These are phyloP conservation scores for Solanum rostratum DNA, from an alignment of 257 asterid species.

Conservation along the genomic window DNA sequence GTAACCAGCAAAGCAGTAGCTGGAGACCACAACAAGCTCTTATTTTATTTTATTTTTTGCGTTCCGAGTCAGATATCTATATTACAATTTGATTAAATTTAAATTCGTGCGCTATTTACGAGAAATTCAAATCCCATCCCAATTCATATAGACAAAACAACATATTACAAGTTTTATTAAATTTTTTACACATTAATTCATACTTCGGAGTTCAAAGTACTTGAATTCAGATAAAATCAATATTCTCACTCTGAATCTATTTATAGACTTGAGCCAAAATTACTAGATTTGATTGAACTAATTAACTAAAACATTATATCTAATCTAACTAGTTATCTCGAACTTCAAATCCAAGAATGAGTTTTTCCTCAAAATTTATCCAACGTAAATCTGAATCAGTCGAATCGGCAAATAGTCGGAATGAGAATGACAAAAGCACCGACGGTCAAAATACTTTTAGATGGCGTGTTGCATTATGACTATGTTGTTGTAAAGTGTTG, in stretches of 20 bases:
- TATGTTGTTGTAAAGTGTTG: background rate
- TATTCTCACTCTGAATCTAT: too few relatives aligned
- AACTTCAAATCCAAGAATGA: background rate
- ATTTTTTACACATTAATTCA: too few relatives aligned
- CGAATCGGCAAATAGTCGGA: background rate
- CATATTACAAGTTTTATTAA: too few relatives aligned
- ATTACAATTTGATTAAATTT: fast-evolving
- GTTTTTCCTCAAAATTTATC: too few relatives aligned
- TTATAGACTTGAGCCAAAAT: too few relatives aligned
- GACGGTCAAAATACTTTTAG: background rate
- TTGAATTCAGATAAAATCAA: too few relatives aligned
- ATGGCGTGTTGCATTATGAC: background rate
- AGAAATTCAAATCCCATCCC: too few relatives aligned
- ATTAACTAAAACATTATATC: too few relatives aligned
- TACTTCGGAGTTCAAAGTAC: too few relatives aligned
- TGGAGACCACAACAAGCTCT: background rate
- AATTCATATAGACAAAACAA: too few relatives aligned
- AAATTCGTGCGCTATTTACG: fast-evolving
- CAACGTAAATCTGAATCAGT: fast-evolving
- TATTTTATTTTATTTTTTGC: background rate
- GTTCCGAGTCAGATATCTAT: background rate
- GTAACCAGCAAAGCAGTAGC: background rate
- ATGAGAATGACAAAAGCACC: background rate
- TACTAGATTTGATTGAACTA: too few relatives aligned
- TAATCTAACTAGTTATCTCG: background rate